Evolutionary conservation across 2,329 filamentous ascomycete genomes (phyloP).

Genomic region (Neofusicoccum parvum): DNA sequence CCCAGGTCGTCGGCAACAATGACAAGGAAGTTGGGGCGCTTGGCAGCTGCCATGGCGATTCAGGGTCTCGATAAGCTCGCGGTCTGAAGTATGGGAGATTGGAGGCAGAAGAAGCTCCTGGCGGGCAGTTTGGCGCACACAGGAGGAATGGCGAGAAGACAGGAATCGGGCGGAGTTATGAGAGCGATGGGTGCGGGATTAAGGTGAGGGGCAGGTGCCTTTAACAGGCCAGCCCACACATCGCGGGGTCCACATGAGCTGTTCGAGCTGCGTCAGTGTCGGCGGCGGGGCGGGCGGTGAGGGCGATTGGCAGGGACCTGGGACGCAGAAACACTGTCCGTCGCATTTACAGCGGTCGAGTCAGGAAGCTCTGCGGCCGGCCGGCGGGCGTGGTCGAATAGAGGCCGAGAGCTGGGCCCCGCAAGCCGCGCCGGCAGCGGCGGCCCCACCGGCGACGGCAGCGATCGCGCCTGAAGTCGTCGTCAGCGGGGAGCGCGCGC

Average conservation of each 20-base stretch:
- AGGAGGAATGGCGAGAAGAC: neutral
- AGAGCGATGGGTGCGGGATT: neutral
- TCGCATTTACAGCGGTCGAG: neutral
- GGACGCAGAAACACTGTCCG: neutral
- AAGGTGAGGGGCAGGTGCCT: conserved; percentile 10
- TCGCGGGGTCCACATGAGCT: conserved; percentile 9
- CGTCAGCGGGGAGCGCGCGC: conserved; percentile 4
- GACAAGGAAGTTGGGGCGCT: conserved; percentile 62
- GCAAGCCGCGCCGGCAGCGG: neutral
- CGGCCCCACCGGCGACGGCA: neutral
- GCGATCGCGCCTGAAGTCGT: neutral
- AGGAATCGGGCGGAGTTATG: too few species aligned
- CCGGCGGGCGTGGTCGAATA: too few species aligned
- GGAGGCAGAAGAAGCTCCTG: neutral
- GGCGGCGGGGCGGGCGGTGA: conserved; percentile 12
- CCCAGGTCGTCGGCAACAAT: conserved; percentile 62
- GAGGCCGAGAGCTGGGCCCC: neutral
- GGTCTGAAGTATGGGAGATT: neutral
- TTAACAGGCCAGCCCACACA: conserved; percentile 13
- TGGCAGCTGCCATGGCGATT: conserved; percentile 25
- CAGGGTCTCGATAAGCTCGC: neutral
- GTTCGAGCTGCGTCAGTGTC: conserved; percentile 2
- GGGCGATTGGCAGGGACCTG: neutral
- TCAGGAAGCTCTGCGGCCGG: neutral
- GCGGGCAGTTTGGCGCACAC: neutral